Evolutionary conservation across 2,329 filamentous ascomycete genomes (phyloP), one percentile per base, ranked within the genome.

Genomic region (Fusarium devonianum): DNA sequence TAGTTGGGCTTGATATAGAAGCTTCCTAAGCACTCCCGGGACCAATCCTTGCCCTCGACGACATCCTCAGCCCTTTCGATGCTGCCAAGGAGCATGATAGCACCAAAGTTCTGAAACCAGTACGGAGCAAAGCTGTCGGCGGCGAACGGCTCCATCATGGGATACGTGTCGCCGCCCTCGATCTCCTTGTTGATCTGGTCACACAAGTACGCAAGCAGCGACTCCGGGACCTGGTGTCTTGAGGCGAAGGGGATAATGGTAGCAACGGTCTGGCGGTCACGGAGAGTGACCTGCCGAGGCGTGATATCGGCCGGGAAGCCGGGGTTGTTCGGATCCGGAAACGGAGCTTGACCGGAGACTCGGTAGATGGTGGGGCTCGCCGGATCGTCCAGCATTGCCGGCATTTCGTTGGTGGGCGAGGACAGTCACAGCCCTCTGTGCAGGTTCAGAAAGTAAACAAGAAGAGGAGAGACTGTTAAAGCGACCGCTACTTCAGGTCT

Each of bases 1-100:
- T 96, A 96, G 72, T 96, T 96, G 36, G 92, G 91, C 75, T 94
- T 92, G 78, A 96, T 89, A 74, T 94, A 95, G 74, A 96, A 96
- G 74, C 90, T 95, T 48, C 92, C 92, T 32, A 96, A 76, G 65
- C 91, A 96, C 64, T 88, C 81, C 66, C 86, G 86, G 58, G 85
- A 82, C 91, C 92, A 96, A 71, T 93, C 89, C 58, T 78, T 77
- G 71, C 79, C 72, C 73, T 85, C 73, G 62, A 78, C 64, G 51
- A 82, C 72, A 47, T 87, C 84, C 44, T 84, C 80, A 18, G 82
- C 75, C 47, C 79, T 80, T 40, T 84, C 81, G 48, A 93, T 84
- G 64, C 87, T 84, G 47, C 92, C 91, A 30, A 94, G 78, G 16
- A 96, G 78, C 90, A 96, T 94, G 69, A 96, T 85, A 37, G 89